Evolutionary conservation across 2,329 filamentous ascomycete genomes (phyloP), one percentile per base, ranked within the genome.

Genomic region (Aureobasidium zeae): DNA sequence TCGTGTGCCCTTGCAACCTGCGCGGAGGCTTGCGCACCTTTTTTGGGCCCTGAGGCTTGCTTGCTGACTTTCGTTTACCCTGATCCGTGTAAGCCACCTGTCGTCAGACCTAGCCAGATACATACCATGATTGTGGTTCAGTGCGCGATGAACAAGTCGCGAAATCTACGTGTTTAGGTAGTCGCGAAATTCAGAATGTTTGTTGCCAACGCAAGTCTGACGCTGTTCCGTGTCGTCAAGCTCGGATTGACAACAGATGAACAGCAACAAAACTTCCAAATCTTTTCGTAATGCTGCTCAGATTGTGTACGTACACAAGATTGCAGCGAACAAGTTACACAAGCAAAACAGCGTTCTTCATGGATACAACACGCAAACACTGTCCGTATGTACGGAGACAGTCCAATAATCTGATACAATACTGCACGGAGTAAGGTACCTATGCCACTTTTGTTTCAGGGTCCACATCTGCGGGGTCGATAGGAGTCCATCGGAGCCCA

Each of bases 51-150:
- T 79, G 74, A 12, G 85, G 85, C 70, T 87, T 87, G 59, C 79
- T 76, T 43, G 86, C 83, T 19, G 83, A 83, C 74, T 77, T 95
- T 63, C 89, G 85, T 73, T 95, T 95, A 50, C 89, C 89, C 89
- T 86, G 50, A 6, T 13, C 4, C 7, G 12, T 12, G 19, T 44
- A 15, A 44, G 41, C 32, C 28, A 13, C 22, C 21, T 4, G 17
- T 16, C 5, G 13, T 8, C 12, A 5, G 7, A 10, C 13, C n/a
- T 12, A 38, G 15, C 8, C 6, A 11, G 22, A 2, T 17, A 2
- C 7, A 32, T 41, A 41, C 37, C 37, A 41, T 41, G 37, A 5
- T 25, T 25, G 16, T 38, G 35, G 3, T n/a, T n/a, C n/a, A n/a
- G n/a, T n/a, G n/a, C n/a, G n/a, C n/a, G n/a, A 17, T 21, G 24